phyloP scores from a whole-genome alignment of 441 rosid genomes.

The Brassica hybrid region DNA sequence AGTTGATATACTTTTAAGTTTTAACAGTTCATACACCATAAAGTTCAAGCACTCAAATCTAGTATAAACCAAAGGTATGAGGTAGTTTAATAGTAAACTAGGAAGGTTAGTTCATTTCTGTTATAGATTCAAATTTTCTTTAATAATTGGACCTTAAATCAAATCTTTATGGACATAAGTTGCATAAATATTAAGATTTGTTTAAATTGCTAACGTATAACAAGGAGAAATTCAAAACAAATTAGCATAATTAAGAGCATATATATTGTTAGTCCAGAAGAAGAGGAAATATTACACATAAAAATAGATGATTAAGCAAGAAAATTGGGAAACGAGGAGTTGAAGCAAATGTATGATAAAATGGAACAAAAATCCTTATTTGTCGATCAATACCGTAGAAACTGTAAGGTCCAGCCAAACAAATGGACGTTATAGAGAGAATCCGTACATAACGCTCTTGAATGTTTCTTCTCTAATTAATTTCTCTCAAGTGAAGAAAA shows the following conservation, averaged over 20 bases:
- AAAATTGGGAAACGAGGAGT: constrained; percentile 13
- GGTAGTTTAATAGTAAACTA: no score
- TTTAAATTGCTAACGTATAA: not conserved
- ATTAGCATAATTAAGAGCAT: not conserved
- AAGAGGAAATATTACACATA: no score
- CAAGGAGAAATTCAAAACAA: not conserved
- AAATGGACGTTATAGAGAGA: constrained; percentile 30
- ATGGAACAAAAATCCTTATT: constrained; percentile 19
- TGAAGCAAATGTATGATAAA: constrained; percentile 16
- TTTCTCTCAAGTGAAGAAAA: constrained; percentile 11
- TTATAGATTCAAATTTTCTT: no score
- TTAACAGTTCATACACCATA: no score
- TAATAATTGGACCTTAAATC: not conserved
- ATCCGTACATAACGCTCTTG: constrained; percentile 42
- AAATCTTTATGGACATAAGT: not conserved
- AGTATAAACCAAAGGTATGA: no score
- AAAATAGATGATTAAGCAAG: not conserved
- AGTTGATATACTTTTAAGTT: no score
- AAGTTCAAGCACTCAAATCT: no score
- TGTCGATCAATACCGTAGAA: constrained; percentile 8
- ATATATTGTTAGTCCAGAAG: no score
- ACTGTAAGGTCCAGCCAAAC: constrained; percentile 27
- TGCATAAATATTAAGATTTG: not conserved
- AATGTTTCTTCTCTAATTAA: constrained; percentile 18
- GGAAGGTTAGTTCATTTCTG: no score